These are phyloP conservation scores for Dovyalis caffra DNA, from an alignment of 345 rosid genomes.

Conservation along the genomic window DNA sequence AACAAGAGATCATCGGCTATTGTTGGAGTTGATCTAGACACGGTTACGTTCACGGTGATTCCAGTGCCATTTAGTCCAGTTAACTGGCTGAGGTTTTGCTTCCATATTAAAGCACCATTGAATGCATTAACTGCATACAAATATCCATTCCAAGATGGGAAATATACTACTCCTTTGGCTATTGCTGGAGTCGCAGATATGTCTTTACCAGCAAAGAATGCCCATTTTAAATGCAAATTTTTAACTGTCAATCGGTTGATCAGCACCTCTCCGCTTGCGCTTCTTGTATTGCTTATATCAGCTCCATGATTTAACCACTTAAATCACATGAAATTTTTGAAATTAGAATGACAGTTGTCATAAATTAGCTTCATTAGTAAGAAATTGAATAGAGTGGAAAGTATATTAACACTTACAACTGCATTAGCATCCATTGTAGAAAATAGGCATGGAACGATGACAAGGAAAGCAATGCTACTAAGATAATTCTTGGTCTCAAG, in stretches of 20 bases:
- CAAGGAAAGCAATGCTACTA: not conserved
- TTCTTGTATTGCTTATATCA: no score
- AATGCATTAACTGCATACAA: conserved; percentile 49
- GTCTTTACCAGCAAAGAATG: conserved; percentile 46
- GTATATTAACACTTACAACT: conserved; percentile 1
- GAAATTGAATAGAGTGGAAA: not conserved
- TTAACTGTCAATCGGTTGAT: no score
- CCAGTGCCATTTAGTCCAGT: conserved; percentile 39
- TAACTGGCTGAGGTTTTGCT: conserved; percentile 38
- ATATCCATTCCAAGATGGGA: conserved; percentile 56
- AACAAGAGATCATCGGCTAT: conserved; percentile 26
- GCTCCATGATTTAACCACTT: no score
- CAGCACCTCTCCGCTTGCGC: no score
- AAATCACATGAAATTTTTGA: not conserved
- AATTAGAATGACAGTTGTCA: not conserved
- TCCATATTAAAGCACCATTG: conserved; percentile 43
- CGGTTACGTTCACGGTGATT: conserved; percentile 23
- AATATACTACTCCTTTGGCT: conserved; percentile 37
- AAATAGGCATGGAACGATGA: not conserved
- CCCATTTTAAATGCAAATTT: conserved; percentile 36
- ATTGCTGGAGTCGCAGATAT: conserved; percentile 51
- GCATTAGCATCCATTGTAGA: not conserved
- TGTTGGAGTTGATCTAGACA: no score
- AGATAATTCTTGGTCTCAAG: not conserved
- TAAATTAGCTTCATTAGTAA: not conserved